Evolutionary conservation across 2,329 filamentous ascomycete species (phyloP).

Genomic region (Aureobasidium subglaciale): DNA sequence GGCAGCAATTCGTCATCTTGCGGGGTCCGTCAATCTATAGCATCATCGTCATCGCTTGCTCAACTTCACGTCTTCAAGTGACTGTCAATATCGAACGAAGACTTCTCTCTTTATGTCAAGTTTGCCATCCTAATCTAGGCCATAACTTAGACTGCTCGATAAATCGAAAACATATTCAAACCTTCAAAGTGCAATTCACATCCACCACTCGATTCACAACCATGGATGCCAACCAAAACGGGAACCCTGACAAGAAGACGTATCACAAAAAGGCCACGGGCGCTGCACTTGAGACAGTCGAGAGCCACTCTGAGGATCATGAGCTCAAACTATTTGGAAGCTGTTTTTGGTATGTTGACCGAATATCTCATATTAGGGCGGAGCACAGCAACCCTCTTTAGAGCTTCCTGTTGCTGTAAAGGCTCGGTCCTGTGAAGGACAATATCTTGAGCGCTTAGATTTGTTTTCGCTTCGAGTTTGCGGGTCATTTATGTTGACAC

Average conservation of each 20-base stretch:
- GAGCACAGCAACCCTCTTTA: too few relatives aligned
- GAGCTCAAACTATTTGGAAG: conserved; percentile 73
- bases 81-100: too few relatives aligned
- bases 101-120: too few relatives aligned
- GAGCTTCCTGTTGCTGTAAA: too few relatives aligned
- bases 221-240: conserved; percentile 39
- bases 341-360: conserved; percentile 73
- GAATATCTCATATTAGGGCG: too few relatives aligned
- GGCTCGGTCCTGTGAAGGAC: too few relatives aligned
- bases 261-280: conserved; percentile 68
- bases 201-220: not conserved
- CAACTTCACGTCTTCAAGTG: too few relatives aligned
- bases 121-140: not conserved
- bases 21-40: not conserved
- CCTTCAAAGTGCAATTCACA: not conserved
- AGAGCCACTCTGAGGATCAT: conserved; percentile 61
- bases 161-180: not conserved
- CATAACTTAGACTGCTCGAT: not conserved
- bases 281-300: conserved; percentile 59
- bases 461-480: too few relatives aligned
- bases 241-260: conserved; percentile 53
- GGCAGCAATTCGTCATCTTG: conserved; percentile 6
- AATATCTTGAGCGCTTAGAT: too few relatives aligned
- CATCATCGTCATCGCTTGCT: not conserved
- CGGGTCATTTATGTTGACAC: not conserved